These are phyloP conservation scores for Colletotrichum theobromicola DNA, from an alignment of 2,329 filamentous ascomycete species.

Conservation along the genomic window DNA sequence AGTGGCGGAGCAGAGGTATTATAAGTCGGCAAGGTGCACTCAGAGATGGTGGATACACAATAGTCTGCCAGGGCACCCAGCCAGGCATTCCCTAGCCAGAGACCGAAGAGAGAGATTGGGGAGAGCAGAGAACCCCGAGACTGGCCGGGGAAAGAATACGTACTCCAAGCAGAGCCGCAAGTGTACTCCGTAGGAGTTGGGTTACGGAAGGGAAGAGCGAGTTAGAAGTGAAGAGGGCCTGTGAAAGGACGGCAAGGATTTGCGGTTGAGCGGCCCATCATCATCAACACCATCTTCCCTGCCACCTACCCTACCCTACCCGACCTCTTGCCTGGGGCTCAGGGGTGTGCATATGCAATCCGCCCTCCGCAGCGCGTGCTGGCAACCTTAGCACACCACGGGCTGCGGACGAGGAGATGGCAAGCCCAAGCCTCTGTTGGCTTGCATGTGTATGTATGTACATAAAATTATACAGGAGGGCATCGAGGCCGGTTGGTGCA, in stretches of 20 bases:
- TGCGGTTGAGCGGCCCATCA: not conserved
- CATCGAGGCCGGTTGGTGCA: not conserved
- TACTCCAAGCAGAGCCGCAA: slow-evolving; percentile 15
- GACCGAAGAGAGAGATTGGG: not conserved
- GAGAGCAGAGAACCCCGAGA: not conserved
- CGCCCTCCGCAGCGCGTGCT: not conserved
- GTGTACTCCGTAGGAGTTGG: not conserved
- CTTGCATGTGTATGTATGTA: slow-evolving; percentile 1
- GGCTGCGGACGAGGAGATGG: not conserved
- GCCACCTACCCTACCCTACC: not conserved
- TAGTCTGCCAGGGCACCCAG: not conserved
- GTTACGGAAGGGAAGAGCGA: not conserved
- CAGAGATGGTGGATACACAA: not conserved
- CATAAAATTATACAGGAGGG: slow-evolving; percentile 1
- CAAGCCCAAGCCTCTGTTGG: not conserved
- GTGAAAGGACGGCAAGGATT: slow-evolving; percentile 13
- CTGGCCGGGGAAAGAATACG: not conserved
- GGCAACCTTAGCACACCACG: slow-evolving; percentile 3
- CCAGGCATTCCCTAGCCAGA: not conserved
- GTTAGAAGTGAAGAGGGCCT: not conserved
- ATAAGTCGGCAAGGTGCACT: slow-evolving; percentile 1
- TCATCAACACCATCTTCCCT: not conserved
- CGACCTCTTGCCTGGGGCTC: not conserved
- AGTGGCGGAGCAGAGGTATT: slow-evolving; percentile 6
- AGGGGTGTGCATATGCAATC: not conserved